Evolutionary conservation across 2,329 filamentous ascomycete genomes (phyloP), one percentile per base, ranked within the genome.

Genomic region (Atkinsonella hypoxylon): DNA sequence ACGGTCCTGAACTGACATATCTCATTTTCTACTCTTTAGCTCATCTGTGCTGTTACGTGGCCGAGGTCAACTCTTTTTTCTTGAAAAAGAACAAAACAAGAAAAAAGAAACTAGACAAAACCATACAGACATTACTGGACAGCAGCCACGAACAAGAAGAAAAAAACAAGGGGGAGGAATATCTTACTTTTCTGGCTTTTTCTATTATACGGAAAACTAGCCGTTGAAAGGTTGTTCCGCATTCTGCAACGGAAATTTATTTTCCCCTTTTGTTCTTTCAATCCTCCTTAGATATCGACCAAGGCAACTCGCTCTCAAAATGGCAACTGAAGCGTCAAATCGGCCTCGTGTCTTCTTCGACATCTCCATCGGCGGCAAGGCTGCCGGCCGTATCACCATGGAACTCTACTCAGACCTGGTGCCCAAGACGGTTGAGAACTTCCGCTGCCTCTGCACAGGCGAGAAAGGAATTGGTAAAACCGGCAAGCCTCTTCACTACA

Each of bases 401-500:
- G 89, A 95, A 74, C 81, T 98, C 54, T 83, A 81, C 71, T 67
- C 73, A 57, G 73, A 79, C 58, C 76, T 94, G 54, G 90, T 95
- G 18, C 91, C 91, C 64, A 95, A 94, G 75, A 97, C 91, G 5
- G 88, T 86, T 57, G 90, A 96, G 62, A 97, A 97, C 78, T 97
- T 97, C 77, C 88, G 90, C 62, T 82, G 83, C 50, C 82, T 96
- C 55, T 96, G 89, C 75, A 95, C 91, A 0, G 91, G 91, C 58
- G 91, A 97, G 75, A 96, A 95, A 73, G 91, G 91, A 54, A 60
- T 78, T 22, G 87, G 89, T 58, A 87, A 87, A 65, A 70, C 79
- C 31, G 90, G 89, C 66, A 90, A 90, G 71, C 85, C 85, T 44
- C 78, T 98, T 49, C 86, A 88, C 75, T 98, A 89, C 81, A 96